Percentiles rank a stretch among this genome's conserved stretches.
These are phyloP conservation scores for Zygoascus biomembranicola DNA, from an alignment of 805 yeast genomes.

Conservation along the genomic window DNA sequence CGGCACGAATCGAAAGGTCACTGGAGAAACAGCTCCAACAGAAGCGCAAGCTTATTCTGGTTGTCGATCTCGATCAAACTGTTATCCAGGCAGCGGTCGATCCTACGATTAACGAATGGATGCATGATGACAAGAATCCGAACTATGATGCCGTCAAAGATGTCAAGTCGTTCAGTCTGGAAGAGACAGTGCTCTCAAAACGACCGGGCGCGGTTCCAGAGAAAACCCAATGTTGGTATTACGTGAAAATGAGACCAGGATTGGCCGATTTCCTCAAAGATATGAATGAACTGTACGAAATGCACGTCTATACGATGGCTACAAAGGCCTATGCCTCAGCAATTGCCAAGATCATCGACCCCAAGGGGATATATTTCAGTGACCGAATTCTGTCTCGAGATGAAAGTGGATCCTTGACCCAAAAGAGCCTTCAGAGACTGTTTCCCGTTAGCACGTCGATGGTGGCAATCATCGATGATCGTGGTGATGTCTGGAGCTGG, in stretches of 20 bases:
- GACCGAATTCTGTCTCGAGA: constrained; percentile 88
- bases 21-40: constrained; percentile 52
- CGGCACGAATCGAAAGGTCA: constrained; percentile 66
- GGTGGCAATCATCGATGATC: constrained; percentile 94
- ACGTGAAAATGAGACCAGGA: constrained; percentile 88
- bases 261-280: constrained; percentile 60
- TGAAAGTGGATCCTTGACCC: constrained; percentile 88
- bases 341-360: constrained; percentile 87
- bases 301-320: constrained; percentile 98
- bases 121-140: constrained; percentile 74
- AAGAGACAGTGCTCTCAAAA: constrained; percentile 48
- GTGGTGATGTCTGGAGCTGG: constrained; percentile 99
- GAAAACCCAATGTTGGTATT: constrained; percentile 58
- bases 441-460: constrained; percentile 94
- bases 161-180: constrained; percentile 66
- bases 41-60: constrained; percentile 70
- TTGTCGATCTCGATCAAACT: constrained; percentile 95
- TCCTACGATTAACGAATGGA: constrained; percentile 96
- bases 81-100: constrained; percentile 97
- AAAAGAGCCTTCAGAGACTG: constrained; percentile 75
- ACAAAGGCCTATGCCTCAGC: constrained; percentile 87
- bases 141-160: constrained; percentile 79
- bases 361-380: constrained; percentile 77
- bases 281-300: constrained; percentile 61
- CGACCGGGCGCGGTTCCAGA: constrained; percentile 48